Conservation (phyloP, 768 basidiomycete species). For the Filobasidium floriforme region DNA sequence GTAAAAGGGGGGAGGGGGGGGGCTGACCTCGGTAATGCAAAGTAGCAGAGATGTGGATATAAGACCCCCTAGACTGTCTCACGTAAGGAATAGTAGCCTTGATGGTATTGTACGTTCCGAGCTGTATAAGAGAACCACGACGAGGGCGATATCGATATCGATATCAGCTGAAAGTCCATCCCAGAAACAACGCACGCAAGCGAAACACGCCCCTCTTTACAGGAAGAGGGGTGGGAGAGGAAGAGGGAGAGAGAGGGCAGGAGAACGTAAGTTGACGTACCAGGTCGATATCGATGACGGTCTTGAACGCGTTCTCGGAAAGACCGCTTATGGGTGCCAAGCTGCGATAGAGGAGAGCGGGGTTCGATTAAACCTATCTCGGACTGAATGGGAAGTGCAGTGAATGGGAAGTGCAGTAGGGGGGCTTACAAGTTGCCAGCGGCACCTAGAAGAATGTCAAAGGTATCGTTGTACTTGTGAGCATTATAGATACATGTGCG, state of each 20-base stretch:
- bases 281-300: constrained; percentile 89
- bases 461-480: constrained; percentile 4
- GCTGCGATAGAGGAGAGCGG: constrained; percentile 28
- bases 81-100: constrained; percentile 78
- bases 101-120: constrained; percentile 89
- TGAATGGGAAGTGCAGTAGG: too few relatives aligned
- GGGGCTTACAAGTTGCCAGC: constrained; percentile 73
- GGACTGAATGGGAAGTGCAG: too few relatives aligned
- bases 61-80: constrained; percentile 65
- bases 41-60: constrained; percentile 82
- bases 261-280: constrained; percentile 53
- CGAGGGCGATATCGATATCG: neutral
- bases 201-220: too few relatives aligned
- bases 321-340: constrained; percentile 73
- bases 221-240: too few relatives aligned
- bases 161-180: too few relatives aligned
- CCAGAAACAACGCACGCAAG: too few relatives aligned
- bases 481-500: too few relatives aligned
- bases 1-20: neutral
- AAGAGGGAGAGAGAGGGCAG: neutral
- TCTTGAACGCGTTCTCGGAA: constrained; percentile 82
- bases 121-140: constrained; percentile 46
- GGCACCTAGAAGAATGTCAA: constrained; percentile 54
- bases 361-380: too few relatives aligned
- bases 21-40: constrained; percentile 69